Conservation (phyloP, 345 rosid species). For the Pistacia atlantica region DNA sequence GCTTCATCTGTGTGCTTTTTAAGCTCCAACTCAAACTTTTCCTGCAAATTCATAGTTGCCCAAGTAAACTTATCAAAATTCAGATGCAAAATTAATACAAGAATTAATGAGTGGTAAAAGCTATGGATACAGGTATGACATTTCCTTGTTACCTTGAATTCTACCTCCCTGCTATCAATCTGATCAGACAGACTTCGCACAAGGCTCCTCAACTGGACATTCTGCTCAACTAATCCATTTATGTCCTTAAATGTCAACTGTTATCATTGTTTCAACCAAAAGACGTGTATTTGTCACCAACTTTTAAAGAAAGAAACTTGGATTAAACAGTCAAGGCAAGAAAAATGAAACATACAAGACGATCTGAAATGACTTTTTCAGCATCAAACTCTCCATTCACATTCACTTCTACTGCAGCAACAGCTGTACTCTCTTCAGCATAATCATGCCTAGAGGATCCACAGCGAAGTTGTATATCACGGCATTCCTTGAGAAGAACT, state of each 20-base stretch:
- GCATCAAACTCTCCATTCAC: conserved; percentile 53
- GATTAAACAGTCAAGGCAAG: conserved; percentile 8
- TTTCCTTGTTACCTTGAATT: conserved; percentile 65
- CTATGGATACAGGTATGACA: conserved; percentile 2
- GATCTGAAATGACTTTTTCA: conserved; percentile 75
- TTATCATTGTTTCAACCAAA: conserved; percentile 31
- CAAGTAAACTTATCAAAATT: background rate
- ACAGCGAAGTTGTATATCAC: conserved; percentile 88
- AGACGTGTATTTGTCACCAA: conserved; percentile 16
- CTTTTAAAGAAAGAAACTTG: conserved; percentile 9
- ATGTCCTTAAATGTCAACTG: conserved; percentile 94
- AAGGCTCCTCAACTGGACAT: conserved; percentile 89
- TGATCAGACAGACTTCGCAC: conserved; percentile 81
- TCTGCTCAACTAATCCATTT: conserved; percentile 94
- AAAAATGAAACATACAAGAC: conserved; percentile 53
- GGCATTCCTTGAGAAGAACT: conserved; percentile 90
- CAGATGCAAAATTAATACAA: background rate
- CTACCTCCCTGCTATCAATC: conserved; percentile 68
- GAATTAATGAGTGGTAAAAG: conserved; percentile 8
- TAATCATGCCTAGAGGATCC: conserved; percentile 56
- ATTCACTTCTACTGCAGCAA: conserved; percentile 48
- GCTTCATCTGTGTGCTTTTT: conserved; percentile 76
- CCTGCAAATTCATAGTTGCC: conserved; percentile 46
- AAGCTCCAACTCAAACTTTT: conserved; percentile 63
- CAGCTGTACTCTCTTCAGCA: conserved; percentile 39